Evolutionary conservation across 2,329 filamentous ascomycete genomes (phyloP).

Genomic region (Colletotrichum orchidophilum): DNA sequence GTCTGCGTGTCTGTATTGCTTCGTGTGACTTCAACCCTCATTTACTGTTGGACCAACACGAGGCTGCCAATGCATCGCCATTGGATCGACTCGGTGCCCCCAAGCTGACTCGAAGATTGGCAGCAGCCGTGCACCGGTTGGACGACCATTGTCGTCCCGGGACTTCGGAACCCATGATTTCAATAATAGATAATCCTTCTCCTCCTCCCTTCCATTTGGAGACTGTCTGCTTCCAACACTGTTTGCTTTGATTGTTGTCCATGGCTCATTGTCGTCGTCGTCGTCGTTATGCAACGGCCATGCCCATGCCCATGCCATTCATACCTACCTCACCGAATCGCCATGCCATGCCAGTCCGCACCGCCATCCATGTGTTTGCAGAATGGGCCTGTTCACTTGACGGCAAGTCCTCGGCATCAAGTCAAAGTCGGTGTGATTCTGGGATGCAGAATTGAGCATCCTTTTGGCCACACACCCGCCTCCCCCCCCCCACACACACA

Average conservation of each 20-base stretch:
- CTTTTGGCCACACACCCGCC: neutral
- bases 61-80: slow-evolving; percentile 19
- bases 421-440: slow-evolving; percentile 30
- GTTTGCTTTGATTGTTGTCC: slow-evolving; percentile 14
- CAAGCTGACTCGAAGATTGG: slow-evolving; percentile 19
- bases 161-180: slow-evolving; percentile 15
- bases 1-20: neutral
- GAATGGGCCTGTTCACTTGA: neutral
- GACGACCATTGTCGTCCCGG: slow-evolving; percentile 16
- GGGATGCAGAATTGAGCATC: slow-evolving; percentile 11
- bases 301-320: neutral
- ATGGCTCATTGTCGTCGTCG: neutral
- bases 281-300: neutral
- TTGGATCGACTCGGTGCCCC: slow-evolving; percentile 9
- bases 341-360: neutral
- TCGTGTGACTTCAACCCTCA: slow-evolving; percentile 7
- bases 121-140: slow-evolving; percentile 2
- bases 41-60: slow-evolving; percentile 21
- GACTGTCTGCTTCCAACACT: neutral
- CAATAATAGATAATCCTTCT: slow-evolving; percentile 10
- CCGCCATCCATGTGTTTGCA: slow-evolving; percentile 19
- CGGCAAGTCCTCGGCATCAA: neutral
- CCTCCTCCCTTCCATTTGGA: neutral
- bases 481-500: neutral
- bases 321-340: neutral